A percentile compares a stretch with the other conserved stretches of the same genome.
These are phyloP conservation scores for Mortierella sp. DNA, from an alignment of 371 early-diverging fungal species.

Conservation along the genomic window DNA sequence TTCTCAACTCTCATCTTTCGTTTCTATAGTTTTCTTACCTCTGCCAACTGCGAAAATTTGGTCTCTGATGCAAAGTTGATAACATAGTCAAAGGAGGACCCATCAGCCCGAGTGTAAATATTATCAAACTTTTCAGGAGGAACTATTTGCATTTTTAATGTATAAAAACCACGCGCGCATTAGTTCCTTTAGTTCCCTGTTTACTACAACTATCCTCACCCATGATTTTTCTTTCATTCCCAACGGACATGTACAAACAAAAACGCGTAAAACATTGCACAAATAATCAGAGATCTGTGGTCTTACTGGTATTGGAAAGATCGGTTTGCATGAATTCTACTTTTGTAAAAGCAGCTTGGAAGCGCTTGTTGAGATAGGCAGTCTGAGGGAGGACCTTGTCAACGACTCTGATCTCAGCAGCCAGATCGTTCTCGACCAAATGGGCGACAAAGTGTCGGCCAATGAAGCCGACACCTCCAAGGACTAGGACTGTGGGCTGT, in stretches of 20 bases:
- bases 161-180: too few species aligned
- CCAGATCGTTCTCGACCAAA: constrained; percentile 76
- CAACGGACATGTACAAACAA: neutral
- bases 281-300: too few species aligned
- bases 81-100: constrained; percentile 84
- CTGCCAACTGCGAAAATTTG: constrained; percentile 87
- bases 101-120: constrained; percentile 77
- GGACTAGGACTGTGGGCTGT: constrained; percentile 68
- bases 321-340: constrained; percentile 91
- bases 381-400: constrained; percentile 92
- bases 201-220: neutral
- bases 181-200: too few species aligned
- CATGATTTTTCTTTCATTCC: too few species aligned
- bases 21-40: constrained; percentile 54
- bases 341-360: constrained; percentile 76
- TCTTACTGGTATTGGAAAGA: constrained; percentile 79
- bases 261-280: too few species aligned
- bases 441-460: constrained; percentile 86
- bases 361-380: constrained; percentile 76
- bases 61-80: constrained; percentile 93
- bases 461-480: constrained; percentile 91
- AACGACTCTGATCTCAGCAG: constrained; percentile 81
- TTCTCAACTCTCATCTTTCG: neutral
- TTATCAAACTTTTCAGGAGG: constrained; percentile 64
- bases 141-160: constrained; percentile 4